Percentiles rank a stretch among this genome's conserved stretches.
Conservation (phyloP, 1,284 basidiomycete genomes). For the Xerocomus nothofagi region DNA sequence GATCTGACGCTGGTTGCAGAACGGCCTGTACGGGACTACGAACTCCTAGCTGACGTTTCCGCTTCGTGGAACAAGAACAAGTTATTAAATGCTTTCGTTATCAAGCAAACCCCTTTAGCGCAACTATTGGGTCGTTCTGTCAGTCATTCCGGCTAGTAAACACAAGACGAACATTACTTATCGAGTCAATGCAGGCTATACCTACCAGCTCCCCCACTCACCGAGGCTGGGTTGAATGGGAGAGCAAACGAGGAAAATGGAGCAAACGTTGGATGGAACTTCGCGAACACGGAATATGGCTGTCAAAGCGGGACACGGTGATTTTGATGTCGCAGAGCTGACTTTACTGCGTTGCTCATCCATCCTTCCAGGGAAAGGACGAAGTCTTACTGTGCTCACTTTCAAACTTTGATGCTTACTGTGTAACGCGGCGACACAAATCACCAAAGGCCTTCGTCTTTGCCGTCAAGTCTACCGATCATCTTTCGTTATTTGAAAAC, state of each 20-base stretch:
- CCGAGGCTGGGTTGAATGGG: constrained; percentile 80
- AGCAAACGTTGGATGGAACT: constrained; percentile 85
- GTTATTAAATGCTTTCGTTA: constrained; percentile 72
- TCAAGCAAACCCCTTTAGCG: constrained; percentile 70
- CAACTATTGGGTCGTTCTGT: constrained; percentile 58
- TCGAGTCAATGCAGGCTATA: constrained; percentile 48
- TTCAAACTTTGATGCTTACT: constrained; percentile 84
- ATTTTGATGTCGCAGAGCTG: constrained; percentile 16
- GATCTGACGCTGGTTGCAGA: constrained; percentile 47
- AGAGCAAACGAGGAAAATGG: constrained; percentile 90
- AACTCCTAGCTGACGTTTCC: constrained; percentile 70
- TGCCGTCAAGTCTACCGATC: constrained; percentile 85
- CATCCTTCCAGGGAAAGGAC: constrained; percentile 69
- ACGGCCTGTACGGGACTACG: constrained; percentile 82
- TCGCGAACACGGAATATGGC: constrained; percentile 78
- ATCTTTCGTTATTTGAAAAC: constrained; percentile 81
- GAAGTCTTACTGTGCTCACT: constrained; percentile 76
- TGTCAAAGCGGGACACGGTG: constrained; percentile 86
- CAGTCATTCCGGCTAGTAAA: constrained; percentile 29
- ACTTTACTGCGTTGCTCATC: constrained; percentile 15
- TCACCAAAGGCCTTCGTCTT: constrained; percentile 80
- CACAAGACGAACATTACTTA: constrained; percentile 13
- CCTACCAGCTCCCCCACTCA: constrained; percentile 69
- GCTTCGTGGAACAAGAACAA: constrained; percentile 83
- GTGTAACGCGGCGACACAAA: constrained; percentile 68